A percentile compares a stretch with the other conserved stretches of the same genome.
These are phyloP conservation scores for Millerozyma miso DNA, from an alignment of 805 yeast species.

Conservation along the genomic window DNA sequence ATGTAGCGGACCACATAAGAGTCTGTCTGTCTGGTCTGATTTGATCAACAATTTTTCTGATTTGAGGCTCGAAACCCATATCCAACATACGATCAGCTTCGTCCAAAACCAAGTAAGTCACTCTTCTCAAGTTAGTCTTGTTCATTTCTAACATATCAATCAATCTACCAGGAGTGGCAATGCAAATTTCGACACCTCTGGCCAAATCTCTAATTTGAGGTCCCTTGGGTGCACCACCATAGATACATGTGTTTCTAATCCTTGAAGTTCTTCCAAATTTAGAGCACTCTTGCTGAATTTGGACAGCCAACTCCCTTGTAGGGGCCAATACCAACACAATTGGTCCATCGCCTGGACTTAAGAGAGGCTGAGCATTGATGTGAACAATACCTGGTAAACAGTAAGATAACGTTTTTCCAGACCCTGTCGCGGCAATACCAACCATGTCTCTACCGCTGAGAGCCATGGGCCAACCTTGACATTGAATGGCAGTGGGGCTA, in stretches of 20 bases:
- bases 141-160: conserved; percentile 95
- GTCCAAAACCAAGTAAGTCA: conserved; percentile 93
- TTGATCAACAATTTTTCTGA: conserved; percentile 95
- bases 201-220: conserved; percentile 94
- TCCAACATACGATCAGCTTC: conserved; percentile 99
- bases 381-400: conserved; percentile 96
- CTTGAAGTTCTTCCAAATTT: conserved; percentile 90
- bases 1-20: conserved; percentile 99
- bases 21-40: conserved; percentile 99
- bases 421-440: conserved; percentile 98
- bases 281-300: conserved; percentile 92
- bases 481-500: conserved; percentile 92
- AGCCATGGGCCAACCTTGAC: conserved; percentile 99
- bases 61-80: conserved; percentile 99
- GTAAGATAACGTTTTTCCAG: conserved; percentile 97
- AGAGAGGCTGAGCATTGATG: conserved; percentile 95
- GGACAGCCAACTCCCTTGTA: conserved; percentile 98
- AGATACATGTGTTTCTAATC: conserved; percentile 94
- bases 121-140: conserved; percentile 92
- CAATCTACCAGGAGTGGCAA: conserved; percentile 99
- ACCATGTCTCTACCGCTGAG: conserved; percentile 97
- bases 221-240: conserved; percentile 99
- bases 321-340: conserved; percentile 94
- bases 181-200: conserved; percentile 92
- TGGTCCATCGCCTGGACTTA: conserved; percentile 95